Evolutionary conservation across 768 basidiomycete species (phyloP).

Genomic region (Auricularia sp.): DNA sequence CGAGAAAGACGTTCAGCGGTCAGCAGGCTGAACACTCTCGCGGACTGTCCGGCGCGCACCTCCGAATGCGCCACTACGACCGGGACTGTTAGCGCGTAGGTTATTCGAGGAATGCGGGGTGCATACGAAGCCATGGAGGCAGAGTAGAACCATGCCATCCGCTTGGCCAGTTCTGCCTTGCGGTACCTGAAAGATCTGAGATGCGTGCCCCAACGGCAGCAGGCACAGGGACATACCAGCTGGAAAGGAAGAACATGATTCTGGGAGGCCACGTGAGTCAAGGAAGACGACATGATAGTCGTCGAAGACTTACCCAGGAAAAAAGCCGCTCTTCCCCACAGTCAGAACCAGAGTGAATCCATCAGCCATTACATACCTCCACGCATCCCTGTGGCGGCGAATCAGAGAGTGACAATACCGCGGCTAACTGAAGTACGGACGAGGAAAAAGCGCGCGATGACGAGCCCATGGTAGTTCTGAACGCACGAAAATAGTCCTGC

Average conservation of each 20-base stretch:
- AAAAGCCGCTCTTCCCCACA: background rate
- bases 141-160: constrained; percentile 1
- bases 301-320: background rate
- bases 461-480: background rate
- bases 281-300: background rate
- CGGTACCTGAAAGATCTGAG: background rate
- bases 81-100: background rate
- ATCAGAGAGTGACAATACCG: background rate
- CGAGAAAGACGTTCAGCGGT: background rate
- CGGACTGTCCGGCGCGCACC: background rate
- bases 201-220: background rate
- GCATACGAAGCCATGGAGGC: background rate
- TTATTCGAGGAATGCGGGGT: background rate
- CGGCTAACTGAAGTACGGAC: background rate
- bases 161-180: background rate
- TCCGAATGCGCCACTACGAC: background rate
- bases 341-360: background rate
- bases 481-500: background rate
- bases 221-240: background rate
- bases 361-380: background rate
- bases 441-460: background rate
- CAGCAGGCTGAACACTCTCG: background rate
- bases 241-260: constrained; percentile 1
- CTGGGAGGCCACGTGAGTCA: background rate
- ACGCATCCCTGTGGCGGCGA: background rate